phyloP scores from a whole-genome alignment of 352 stramenopile genomes.

The Pelagophyceae sp. region DNA sequence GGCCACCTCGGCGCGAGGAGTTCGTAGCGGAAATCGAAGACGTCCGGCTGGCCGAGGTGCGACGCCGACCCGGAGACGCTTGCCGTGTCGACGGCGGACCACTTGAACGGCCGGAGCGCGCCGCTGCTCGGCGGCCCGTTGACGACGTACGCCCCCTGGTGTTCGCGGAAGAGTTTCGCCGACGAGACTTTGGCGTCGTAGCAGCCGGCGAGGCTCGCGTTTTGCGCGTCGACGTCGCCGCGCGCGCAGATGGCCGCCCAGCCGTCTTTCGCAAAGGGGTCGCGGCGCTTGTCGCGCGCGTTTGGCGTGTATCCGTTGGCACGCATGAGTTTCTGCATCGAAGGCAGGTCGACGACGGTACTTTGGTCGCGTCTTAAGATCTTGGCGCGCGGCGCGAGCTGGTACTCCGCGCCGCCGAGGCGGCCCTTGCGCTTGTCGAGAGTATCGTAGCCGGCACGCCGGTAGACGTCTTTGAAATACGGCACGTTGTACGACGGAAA shows the following conservation, averaged over 20 bases:
- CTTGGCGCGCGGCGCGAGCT: constrained; percentile 39
- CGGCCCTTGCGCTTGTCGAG: constrained; percentile 23
- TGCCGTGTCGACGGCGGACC: constrained; percentile 34
- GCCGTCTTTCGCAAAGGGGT: constrained; percentile 20
- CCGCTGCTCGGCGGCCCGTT: constrained; percentile 52
- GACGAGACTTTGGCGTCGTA: constrained; percentile 66
- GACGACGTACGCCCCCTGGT: constrained; percentile 48
- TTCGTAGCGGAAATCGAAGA: constrained; percentile 26
- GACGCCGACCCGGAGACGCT: constrained; percentile 13
- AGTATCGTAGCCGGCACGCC: constrained; percentile 46
- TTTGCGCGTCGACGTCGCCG: constrained; percentile 52
- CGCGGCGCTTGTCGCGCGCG: no score
- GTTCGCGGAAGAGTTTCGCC: constrained; percentile 31
- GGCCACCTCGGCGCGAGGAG: not conserved
- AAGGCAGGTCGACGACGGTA: constrained; percentile 40
- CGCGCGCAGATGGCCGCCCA: constrained; percentile 48
- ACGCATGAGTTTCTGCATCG: constrained; percentile 56
- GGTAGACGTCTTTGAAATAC: constrained; percentile 56
- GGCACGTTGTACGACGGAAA: constrained; percentile 70
- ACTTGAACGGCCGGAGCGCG: constrained; percentile 56
- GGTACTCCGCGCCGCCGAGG: constrained; percentile 29
- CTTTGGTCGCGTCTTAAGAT: constrained; percentile 54
- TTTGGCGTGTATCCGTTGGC: constrained; percentile 59
- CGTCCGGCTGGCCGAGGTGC: constrained; percentile 22
- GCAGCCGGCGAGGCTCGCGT: constrained; percentile 44